Evolutionary conservation across 2,329 filamentous ascomycete species (phyloP), one percentile per base, ranked within the genome.

Genomic region (Fusarium circinatum): DNA sequence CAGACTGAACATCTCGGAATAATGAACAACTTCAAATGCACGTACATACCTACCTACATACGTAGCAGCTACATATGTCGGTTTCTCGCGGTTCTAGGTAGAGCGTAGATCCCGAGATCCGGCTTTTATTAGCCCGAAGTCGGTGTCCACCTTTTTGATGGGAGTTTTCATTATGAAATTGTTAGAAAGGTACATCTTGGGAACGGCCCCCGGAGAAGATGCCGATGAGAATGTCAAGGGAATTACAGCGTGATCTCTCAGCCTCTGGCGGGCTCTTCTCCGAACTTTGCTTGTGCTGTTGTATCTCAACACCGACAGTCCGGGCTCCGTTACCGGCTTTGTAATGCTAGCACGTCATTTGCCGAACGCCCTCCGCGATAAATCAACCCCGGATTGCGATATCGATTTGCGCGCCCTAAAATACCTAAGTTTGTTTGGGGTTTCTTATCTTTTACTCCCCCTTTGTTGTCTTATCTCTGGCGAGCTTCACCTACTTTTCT

Each of bases 271-370:
- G 71, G 71, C 60, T 15, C 47, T 34, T 34, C 55, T 65, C 71
- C 71, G 72, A 67, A 65, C 42, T 58, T 20, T 62, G 6, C 44
- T 52, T 67, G 60, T 76, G 75, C 47, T 34, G 47, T 26, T 57
- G 36, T 54, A 68, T 73, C 73, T 75, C 34, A 58, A 30, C 58
- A 54, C 74, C 75, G 74, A 78, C 73, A 74, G 55, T 49, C 65
- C 66, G 65, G 57, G 14, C 69, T 74, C 77, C 77, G 77, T 70
- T 77, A 78, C 74, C 77, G 75, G 75, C 77, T 78, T 75, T 65
- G 75, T 78, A 75, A 78, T 78, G 60, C 71, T 55, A 78, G 77
- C 77, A 78, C 77, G 77, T 75, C 77, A 78, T 78, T 78, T 77
- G 75, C 69, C 66, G 57, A 63, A 36, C 55, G 52, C 67, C 58